Evolutionary conservation across 768 basidiomycete genomes (phyloP).

Genomic region (Tylopilus sp.): DNA sequence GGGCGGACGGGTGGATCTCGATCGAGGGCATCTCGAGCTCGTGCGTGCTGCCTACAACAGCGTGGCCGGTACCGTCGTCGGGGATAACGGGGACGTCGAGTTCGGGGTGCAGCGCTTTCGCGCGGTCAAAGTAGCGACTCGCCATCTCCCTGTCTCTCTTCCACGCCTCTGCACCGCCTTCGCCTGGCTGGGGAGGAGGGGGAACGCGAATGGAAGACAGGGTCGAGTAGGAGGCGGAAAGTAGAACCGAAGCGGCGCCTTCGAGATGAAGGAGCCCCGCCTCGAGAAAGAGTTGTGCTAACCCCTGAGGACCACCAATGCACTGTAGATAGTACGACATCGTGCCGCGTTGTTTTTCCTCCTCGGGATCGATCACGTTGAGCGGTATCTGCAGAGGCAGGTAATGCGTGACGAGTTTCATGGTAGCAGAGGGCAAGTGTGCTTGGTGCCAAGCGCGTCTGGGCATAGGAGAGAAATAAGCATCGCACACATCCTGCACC

Average conservation of each 20-base stretch:
- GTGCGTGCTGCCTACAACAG: conserved; percentile 27
- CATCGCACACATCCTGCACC: background rate
- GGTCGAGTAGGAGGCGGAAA: conserved; percentile 71
- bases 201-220: conserved; percentile 76
- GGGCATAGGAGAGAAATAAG: conserved; percentile 1
- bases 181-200: conserved; percentile 44
- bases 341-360: conserved; percentile 48
- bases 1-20: conserved; percentile 39
- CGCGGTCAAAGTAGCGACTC: conserved; percentile 68
- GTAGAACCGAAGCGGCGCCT: conserved; percentile 67
- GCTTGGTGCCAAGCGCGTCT: conserved; percentile 84
- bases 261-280: conserved; percentile 80
- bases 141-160: conserved; percentile 70
- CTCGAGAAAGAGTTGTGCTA: conserved; percentile 75
- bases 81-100: conserved; percentile 72
- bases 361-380: conserved; percentile 32
- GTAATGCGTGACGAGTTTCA: conserved; percentile 74
- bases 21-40: conserved; percentile 70
- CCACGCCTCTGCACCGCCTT: conserved; percentile 70
- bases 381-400: conserved; percentile 52
- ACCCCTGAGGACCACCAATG: conserved; percentile 61
- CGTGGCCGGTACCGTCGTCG: conserved; percentile 35
- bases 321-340: conserved; percentile 59
- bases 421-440: conserved; percentile 69
- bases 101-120: conserved; percentile 53